phyloP scores from a whole-genome alignment of 2,329 filamentous ascomycete genomes.

The Falciphora oryzae region DNA sequence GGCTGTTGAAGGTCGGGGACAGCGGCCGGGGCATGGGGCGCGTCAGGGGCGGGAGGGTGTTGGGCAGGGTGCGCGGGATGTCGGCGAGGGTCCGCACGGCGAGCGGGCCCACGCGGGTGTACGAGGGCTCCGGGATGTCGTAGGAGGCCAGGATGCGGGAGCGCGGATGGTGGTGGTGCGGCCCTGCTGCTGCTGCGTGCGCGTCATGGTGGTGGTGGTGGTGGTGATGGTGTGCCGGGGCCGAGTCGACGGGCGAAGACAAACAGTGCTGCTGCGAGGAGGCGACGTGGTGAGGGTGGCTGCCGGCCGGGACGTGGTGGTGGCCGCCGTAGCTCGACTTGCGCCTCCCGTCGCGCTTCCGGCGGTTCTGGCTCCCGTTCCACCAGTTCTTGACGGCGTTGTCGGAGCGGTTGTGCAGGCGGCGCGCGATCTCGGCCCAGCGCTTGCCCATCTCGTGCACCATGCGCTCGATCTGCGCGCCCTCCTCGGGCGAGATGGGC shows the following conservation, averaged over 20 bases:
- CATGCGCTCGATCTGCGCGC: slow-evolving; percentile 66
- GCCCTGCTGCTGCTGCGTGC: slow-evolving; percentile 10
- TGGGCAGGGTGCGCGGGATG: background rate
- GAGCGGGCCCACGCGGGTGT: background rate
- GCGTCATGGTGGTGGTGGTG: slow-evolving; percentile 14
- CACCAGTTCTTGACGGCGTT: slow-evolving; percentile 98
- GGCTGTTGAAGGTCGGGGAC: slow-evolving; percentile 11
- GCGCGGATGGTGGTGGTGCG: slow-evolving; percentile 11
- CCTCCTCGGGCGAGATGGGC: slow-evolving; percentile 67
- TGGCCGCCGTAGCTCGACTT: slow-evolving; percentile 24
- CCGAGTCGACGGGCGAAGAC: slow-evolving; percentile 5
- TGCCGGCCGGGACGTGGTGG: background rate
- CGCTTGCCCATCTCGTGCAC: slow-evolving; percentile 75
- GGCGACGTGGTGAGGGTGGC: slow-evolving; percentile 20
- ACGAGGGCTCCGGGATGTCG: background rate
- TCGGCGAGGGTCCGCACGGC: background rate
- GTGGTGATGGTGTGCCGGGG: slow-evolving; percentile 25
- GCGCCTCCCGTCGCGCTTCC: slow-evolving; percentile 45
- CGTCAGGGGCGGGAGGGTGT: background rate
- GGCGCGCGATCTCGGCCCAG: slow-evolving; percentile 88
- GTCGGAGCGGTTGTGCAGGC: slow-evolving; percentile 78
- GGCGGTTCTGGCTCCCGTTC: slow-evolving; percentile 87
- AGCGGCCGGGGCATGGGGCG: slow-evolving; percentile 11
- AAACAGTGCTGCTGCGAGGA: slow-evolving; percentile 10
- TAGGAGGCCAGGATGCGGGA: too few species aligned